phyloP scores from a whole-genome alignment of 352 stramenopile genomes.

The Plasmopara halstedii region DNA sequence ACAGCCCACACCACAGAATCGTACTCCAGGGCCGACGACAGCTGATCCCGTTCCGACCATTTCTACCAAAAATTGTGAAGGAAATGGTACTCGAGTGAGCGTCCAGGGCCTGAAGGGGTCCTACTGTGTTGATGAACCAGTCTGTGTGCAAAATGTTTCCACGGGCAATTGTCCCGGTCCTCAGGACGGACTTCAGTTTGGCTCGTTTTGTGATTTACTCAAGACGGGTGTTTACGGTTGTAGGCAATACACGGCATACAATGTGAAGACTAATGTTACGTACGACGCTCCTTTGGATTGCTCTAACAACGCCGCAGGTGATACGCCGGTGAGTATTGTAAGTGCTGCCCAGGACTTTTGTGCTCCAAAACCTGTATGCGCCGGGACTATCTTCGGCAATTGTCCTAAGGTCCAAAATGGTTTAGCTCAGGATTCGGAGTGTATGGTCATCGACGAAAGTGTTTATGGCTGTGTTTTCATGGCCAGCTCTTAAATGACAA shows the following conservation, averaged over 20 bases:
- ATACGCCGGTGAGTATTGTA: conserved; percentile 24
- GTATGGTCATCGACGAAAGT: conserved; percentile 19
- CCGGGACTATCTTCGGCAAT: conserved; percentile 25
- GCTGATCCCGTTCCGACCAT: conserved; percentile 1
- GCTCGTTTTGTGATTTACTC: conserved; percentile 34
- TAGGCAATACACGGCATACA: conserved; percentile 24
- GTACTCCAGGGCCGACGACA: conserved; percentile 1
- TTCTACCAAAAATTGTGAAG: conserved; percentile 6
- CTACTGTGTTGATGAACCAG: conserved; percentile 33
- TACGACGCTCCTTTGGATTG: conserved; percentile 21
- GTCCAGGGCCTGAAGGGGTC: conserved; percentile 31
- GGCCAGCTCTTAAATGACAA: conserved; percentile 16
- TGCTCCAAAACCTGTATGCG: conserved; percentile 19
- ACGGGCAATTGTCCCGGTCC: conserved; percentile 29
- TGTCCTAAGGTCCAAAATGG: conserved; percentile 26
- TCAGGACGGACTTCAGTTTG: conserved; percentile 29
- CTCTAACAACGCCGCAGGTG: conserved; percentile 19
- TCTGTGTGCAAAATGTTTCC: conserved; percentile 22
- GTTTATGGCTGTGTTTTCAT: conserved; percentile 35
- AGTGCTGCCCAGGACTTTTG: conserved; percentile 13
- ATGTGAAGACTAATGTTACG: conserved; percentile 14
- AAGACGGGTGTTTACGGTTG: conserved; percentile 39
- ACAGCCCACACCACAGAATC: neutral
- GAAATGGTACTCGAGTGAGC: conserved; percentile 12
- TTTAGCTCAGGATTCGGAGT: conserved; percentile 20